These are phyloP conservation scores for Penicillium polonicum DNA, from an alignment of 2,329 filamentous ascomycete species.

Conservation along the genomic window DNA sequence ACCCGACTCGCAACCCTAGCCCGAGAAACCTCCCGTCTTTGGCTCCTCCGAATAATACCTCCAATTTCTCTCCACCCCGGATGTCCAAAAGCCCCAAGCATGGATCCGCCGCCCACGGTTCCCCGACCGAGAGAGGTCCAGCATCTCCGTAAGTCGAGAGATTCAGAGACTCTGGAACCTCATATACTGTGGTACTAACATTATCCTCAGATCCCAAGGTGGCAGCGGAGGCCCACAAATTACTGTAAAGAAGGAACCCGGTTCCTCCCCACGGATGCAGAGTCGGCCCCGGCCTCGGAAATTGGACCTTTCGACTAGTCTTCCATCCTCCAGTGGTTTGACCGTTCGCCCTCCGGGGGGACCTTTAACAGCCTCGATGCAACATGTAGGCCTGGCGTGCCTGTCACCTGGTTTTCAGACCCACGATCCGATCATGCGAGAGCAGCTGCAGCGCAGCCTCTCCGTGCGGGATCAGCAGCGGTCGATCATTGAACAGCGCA, in stretches of 20 bases:
- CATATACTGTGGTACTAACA: background rate
- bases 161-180: background rate
- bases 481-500: slow-evolving; percentile 86
- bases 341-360: slow-evolving; percentile 67
- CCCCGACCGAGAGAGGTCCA: slow-evolving; percentile 39
- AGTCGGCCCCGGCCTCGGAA: slow-evolving; percentile 48
- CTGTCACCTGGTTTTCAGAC: slow-evolving; percentile 94
- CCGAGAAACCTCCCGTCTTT: slow-evolving; percentile 44
- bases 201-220: slow-evolving; percentile 32
- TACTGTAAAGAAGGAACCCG: slow-evolving; percentile 93
- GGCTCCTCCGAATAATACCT: slow-evolving; percentile 22
- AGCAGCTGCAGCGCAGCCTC: slow-evolving; percentile 90
- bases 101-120: slow-evolving; percentile 33
- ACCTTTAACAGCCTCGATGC: slow-evolving; percentile 74
- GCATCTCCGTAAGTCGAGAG: slow-evolving; percentile 50
- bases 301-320: slow-evolving; percentile 47
- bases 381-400: slow-evolving; percentile 90
- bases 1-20: slow-evolving; percentile 45
- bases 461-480: slow-evolving; percentile 91
- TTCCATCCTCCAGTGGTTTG: slow-evolving; percentile 46
- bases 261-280: slow-evolving; percentile 71
- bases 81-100: slow-evolving; percentile 35
- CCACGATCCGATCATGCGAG: slow-evolving; percentile 93
- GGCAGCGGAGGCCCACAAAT: slow-evolving; percentile 68
- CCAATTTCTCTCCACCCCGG: slow-evolving; percentile 36